A percentile compares a stretch with the other conserved stretches of the same genome.
phyloP scores from a whole-genome alignment of 148 eudicot genomes.

The Diospyros kaki region DNA sequence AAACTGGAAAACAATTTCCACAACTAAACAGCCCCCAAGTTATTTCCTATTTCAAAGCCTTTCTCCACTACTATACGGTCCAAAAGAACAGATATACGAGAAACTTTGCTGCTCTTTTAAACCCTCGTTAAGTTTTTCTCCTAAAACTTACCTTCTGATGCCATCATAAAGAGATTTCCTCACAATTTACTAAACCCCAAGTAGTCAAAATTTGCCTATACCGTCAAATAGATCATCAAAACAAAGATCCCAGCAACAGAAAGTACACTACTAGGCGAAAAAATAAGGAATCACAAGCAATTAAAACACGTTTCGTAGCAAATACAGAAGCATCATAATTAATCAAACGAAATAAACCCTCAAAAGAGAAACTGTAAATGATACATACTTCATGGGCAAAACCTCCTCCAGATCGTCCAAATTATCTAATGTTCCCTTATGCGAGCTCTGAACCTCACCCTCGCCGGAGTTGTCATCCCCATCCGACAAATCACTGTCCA shows the following conservation, averaged over 20 bases:
- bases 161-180: neutral
- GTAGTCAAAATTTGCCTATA: neutral
- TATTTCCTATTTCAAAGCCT: no score
- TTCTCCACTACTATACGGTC: neutral
- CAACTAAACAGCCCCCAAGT: neutral
- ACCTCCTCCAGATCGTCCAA: conserved; percentile 47
- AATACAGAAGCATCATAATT: neutral
- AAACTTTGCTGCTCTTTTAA: neutral
- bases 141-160: neutral
- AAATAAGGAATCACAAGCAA: neutral
- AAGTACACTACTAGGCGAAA: neutral
- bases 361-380: neutral
- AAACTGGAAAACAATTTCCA: no score
- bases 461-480: conserved; percentile 35
- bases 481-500: neutral
- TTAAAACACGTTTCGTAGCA: neutral
- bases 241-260: no score
- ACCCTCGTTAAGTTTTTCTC: neutral
- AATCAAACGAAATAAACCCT: neutral
- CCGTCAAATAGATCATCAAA: no score
- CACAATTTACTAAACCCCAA: neutral
- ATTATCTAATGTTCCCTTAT: conserved; percentile 38
- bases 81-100: neutral
- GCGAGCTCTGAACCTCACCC: conserved; percentile 48
- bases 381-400: conserved; percentile 45